These are phyloP conservation scores for Salix koriyanagi DNA, from an alignment of 345 rosid genomes.

Conservation along the genomic window DNA sequence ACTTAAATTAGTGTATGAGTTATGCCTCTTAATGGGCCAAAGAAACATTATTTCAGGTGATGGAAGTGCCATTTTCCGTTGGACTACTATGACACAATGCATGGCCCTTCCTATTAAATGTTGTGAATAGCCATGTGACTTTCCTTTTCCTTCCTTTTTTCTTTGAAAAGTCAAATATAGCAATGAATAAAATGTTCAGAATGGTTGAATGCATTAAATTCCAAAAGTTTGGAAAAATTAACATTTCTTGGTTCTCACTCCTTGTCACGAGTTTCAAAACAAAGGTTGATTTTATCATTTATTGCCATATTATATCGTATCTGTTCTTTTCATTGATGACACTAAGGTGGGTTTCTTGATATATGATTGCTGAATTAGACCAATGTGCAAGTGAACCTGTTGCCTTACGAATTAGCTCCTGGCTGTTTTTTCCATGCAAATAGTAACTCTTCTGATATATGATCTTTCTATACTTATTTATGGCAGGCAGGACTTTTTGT, in stretches of 20 bases:
- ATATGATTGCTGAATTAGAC: neutral
- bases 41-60: neutral
- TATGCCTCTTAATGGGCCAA: neutral
- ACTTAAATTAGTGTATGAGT: neutral
- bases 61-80: neutral
- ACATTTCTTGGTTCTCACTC: neutral
- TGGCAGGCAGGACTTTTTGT: slow-evolving; percentile 92
- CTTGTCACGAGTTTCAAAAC: neutral
- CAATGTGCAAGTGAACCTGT: neutral
- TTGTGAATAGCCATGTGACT: neutral
- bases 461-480: neutral
- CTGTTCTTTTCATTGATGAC: neutral
- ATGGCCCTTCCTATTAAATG: neutral
- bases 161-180: neutral
- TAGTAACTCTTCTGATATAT: neutral
- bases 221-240: neutral
- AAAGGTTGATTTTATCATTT: neutral
- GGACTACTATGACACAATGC: neutral
- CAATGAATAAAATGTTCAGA: neutral
- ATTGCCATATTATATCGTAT: neutral
- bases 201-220: neutral
- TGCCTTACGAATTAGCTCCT: neutral
- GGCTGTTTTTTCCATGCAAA: neutral
- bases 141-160: neutral
- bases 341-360: neutral